Evolutionary conservation across 768 basidiomycete genomes (phyloP).

Genomic region (Cystobasidium tubakii): DNA sequence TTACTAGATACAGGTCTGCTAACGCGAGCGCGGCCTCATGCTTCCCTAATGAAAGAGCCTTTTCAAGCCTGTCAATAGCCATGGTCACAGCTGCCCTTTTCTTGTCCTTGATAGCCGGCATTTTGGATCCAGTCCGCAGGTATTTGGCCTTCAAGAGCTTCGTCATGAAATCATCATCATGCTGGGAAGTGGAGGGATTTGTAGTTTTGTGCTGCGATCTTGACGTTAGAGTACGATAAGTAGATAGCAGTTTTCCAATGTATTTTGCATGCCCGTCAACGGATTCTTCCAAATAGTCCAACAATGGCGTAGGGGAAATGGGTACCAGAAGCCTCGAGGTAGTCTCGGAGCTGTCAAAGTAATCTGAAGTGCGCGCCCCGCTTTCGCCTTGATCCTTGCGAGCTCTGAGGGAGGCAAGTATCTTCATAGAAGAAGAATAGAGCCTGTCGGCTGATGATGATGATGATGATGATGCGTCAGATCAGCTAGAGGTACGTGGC

Average conservation of each 20-base stretch:
- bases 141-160: constrained; percentile 37
- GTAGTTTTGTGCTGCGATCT: neutral
- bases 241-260: constrained; percentile 16
- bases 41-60: constrained; percentile 19
- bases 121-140: neutral
- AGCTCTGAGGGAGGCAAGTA: constrained; percentile 2
- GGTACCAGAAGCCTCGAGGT: constrained; percentile 44
- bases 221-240: constrained; percentile 9
- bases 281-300: constrained; percentile 35
- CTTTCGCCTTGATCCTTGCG: neutral
- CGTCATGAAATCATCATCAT: constrained; percentile 40
- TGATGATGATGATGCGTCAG: neutral
- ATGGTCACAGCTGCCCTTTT: constrained; percentile 3
- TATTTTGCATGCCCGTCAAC: neutral
- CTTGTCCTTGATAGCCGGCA: neutral
- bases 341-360: constrained; percentile 37
- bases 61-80: constrained; percentile 31
- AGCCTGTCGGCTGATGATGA: constrained; percentile 6
- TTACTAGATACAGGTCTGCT: constrained; percentile 72
- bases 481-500: neutral
- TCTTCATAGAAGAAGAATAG: constrained; percentile 25
- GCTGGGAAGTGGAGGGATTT: neutral
- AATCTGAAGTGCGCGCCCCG: neutral
- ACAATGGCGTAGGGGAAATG: constrained; percentile 41
- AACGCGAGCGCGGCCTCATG: constrained; percentile 47